Base-by-base conservation (phyloP, 2,329 filamentous ascomycete species). In the Alternaria dauci region DNA sequence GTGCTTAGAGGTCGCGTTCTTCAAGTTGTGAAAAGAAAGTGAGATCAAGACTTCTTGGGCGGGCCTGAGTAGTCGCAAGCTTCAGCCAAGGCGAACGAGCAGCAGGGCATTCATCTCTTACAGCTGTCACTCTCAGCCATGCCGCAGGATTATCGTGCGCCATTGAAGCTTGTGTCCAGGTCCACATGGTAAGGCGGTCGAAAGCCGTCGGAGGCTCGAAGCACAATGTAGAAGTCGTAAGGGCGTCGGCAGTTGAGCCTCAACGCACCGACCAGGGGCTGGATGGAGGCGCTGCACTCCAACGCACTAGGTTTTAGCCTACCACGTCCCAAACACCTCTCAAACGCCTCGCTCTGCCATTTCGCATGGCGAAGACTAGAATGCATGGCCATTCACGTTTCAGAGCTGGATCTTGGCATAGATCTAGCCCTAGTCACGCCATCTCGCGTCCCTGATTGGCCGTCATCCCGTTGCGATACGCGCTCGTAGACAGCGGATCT, bases 331-430 rank as follows among this genome's bases (percentile, higher is more conserved):
- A 57, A 57, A 76, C 75, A 69, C 58, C 42, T 66, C 68, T 76
- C 69, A 75, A 72, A 77, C 76, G 58, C 59, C 46, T 55, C 58
- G 43, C 53, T 56, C 61, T 61, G 52, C 61, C 56, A 47, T 61
- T 67, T 68, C 44, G 58, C 61, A 65, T 65, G 57, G 58, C 62
- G 60, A 71, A 68, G 58, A 50, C 60, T 53, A 52, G 66, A 55
- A 58, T 67, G 69, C 71, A 71, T 66, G 62, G 57, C 71, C 53
- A 59, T 41, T 66, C 55, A 59, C 48, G 75, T 77, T 77, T 77
- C 75, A 76, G 63, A 53, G 50, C 55, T 44, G 47, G 47, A 28
- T 26, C 58, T 64, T 60, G 51, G 52, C 65, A 55, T 52, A n/a
- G 39, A 20, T 38, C 58, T 65, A 63, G 58, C 43, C 68, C 63